These are phyloP conservation scores for Lycium barbarum DNA, from an alignment of 257 asterid genomes.

Conservation along the genomic window DNA sequence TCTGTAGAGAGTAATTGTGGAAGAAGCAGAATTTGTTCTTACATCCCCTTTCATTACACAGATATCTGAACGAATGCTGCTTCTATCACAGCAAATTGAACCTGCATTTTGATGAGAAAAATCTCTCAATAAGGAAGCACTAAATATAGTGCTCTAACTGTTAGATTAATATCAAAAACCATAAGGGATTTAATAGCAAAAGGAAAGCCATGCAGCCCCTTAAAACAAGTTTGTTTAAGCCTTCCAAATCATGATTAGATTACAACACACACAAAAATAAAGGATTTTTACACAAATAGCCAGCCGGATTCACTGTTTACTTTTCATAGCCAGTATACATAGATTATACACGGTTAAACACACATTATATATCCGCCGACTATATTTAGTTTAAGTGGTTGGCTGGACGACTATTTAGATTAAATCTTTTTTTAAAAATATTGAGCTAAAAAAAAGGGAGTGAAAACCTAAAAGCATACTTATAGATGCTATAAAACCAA, in stretches of 20 bases:
- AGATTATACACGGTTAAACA: no score
- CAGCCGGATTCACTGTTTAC: no score
- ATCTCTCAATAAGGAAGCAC: neutral
- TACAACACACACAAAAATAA: slow-evolving; percentile 1
- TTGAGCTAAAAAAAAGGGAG: no score
- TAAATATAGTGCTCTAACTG: neutral
- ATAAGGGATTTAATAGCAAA: neutral
- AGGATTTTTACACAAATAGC: no score
- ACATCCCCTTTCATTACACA: slow-evolving; percentile 74
- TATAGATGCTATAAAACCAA: neutral
- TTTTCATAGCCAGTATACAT: no score
- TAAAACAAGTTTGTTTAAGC: neutral
- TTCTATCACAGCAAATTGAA: slow-evolving; percentile 73
- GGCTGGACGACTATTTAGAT: no score
- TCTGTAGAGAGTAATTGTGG: slow-evolving; percentile 47
- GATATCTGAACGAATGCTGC: slow-evolving; percentile 56
- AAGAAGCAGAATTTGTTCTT: slow-evolving; percentile 54
- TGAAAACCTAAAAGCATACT: no score
- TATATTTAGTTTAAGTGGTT: no score
- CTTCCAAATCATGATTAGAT: neutral
- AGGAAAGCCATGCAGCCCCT: neutral
- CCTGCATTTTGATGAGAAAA: slow-evolving; percentile 38
- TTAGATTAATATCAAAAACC: neutral
- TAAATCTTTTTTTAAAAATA: no score
- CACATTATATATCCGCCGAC: no score